Conservation (phyloP, 2,329 filamentous ascomycete species). For the Nothopassalora personata region DNA sequence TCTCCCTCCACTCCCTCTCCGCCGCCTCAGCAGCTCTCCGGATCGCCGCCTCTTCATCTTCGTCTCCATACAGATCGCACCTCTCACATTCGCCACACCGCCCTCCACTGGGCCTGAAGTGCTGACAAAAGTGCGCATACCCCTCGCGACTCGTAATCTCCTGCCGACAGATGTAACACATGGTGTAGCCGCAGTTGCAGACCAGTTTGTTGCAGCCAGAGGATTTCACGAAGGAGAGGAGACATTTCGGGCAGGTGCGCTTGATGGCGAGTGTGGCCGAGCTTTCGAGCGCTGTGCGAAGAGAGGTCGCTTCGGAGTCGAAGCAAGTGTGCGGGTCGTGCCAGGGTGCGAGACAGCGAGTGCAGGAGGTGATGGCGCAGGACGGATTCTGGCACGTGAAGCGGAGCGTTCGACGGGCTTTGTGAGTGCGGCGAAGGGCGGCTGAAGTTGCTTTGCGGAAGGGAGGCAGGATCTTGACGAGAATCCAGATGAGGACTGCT, state of each 20-base stretch:
- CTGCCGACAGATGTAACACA: slow-evolving; percentile 90
- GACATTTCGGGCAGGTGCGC: slow-evolving; percentile 86
- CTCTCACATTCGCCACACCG: slow-evolving; percentile 70
- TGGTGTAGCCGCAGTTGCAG: slow-evolving; percentile 91
- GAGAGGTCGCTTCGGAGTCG: slow-evolving; percentile 71
- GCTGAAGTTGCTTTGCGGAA: slow-evolving; percentile 19
- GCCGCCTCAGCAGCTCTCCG: slow-evolving; percentile 39
- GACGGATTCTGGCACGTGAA: slow-evolving; percentile 69
- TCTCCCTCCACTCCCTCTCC: slow-evolving; percentile 43
- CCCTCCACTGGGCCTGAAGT: slow-evolving; percentile 78
- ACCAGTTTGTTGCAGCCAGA: slow-evolving; percentile 95
- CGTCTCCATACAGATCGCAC: slow-evolving; percentile 47
- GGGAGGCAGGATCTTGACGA: slow-evolving; percentile 12
- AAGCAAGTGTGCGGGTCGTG: slow-evolving; percentile 84
- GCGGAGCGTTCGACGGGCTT: slow-evolving; percentile 65
- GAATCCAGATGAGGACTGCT: slow-evolving; percentile 32
- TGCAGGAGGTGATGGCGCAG: slow-evolving; percentile 69
- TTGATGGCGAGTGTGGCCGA: slow-evolving; percentile 93
- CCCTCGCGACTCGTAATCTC: slow-evolving; percentile 58
- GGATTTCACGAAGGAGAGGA: slow-evolving; percentile 86
- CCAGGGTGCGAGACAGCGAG: slow-evolving; percentile 78
- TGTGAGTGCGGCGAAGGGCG: slow-evolving; percentile 58
- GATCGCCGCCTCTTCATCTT: slow-evolving; percentile 43
- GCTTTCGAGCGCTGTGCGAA: slow-evolving; percentile 85
- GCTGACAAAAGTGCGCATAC: slow-evolving; percentile 92